Percentiles rank a stretch among this genome's conserved stretches.
Evolutionary conservation across 2,329 filamentous ascomycete genomes (phyloP).

Genomic region (Pseudogymnoascus sp.): DNA sequence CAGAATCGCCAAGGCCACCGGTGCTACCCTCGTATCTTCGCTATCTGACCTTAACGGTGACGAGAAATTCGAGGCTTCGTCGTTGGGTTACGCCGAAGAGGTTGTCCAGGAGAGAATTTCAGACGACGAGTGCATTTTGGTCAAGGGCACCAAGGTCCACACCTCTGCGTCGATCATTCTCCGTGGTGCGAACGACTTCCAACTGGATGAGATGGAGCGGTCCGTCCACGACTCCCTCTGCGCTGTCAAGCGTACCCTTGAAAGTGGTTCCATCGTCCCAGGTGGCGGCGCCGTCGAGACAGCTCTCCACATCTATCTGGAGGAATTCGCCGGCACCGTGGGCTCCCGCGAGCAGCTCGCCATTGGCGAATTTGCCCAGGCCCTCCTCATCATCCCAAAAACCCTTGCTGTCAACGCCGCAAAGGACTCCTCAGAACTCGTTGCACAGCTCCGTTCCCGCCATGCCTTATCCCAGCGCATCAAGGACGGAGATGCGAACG

Average conservation of each 20-base stretch:
- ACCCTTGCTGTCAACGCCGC: slow-evolving; percentile 95
- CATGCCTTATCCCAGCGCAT: slow-evolving; percentile 92
- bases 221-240: slow-evolving; percentile 95
- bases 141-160: slow-evolving; percentile 92
- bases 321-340: slow-evolving; percentile 96
- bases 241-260: slow-evolving; percentile 92
- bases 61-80: slow-evolving; percentile 88
- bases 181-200: slow-evolving; percentile 90
- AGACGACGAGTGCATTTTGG: slow-evolving; percentile 94
- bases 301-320: slow-evolving; percentile 97
- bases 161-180: slow-evolving; percentile 94
- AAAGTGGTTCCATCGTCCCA: slow-evolving; percentile 93
- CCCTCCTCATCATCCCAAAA: slow-evolving; percentile 90
- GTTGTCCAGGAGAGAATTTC: slow-evolving; percentile 98
- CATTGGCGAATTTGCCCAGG: slow-evolving; percentile 94
- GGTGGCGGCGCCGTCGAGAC: slow-evolving; percentile 96
- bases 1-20: slow-evolving; percentile 91
- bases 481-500: slow-evolving; percentile 72
- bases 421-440: slow-evolving; percentile 90
- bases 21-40: slow-evolving; percentile 85
- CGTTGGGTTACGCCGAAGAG: slow-evolving; percentile 86
- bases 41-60: slow-evolving; percentile 96
- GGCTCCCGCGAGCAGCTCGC: slow-evolving; percentile 95
- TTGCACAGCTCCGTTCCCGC: slow-evolving; percentile 87
- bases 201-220: slow-evolving; percentile 97